Base-by-base conservation (phyloP, 2,329 filamentous ascomycete species). In the Verticillium dahliae region DNA sequence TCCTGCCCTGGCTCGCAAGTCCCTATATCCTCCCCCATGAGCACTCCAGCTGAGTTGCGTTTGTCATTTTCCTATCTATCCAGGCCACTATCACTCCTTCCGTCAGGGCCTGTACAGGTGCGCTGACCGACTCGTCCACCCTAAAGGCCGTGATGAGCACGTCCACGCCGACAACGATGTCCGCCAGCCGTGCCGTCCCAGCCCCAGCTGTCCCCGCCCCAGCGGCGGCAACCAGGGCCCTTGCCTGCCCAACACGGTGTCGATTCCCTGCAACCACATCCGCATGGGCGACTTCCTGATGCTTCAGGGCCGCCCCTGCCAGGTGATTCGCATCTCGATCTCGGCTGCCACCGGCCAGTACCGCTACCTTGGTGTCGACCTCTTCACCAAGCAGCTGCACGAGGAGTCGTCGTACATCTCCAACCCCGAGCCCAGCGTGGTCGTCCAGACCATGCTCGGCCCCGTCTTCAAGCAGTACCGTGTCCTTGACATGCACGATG, bases 391-490 rank as follows among this genome's bases (percentile, higher is more conserved):
- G 87, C 92, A 98, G 84, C 87, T 99, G 69, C 92, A 98, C 75
- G 95, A 99, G 84, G 95, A 99, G 89, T 97, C 92, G 62, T 94
- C 90, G 72, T 97, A 97, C 82, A 88, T 98, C 82, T 93, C 91
- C 81, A 96, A 96, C 90, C 95, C 95, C 68, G 91, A 90, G 69
- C 94, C 94, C 70, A 97, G 91, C 70, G 95, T 99, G 65, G 88
- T 98, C 67, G 94, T 99, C 73, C 95, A 99, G 90, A 98, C 94
- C 83, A 98, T 99, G 92, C 90, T 96, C 69, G 95, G 94, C 72
- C 95, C 95, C 67, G 88, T 98, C 83, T 97, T 98, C 92, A 98
- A 98, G 92, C 95, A 98, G 86, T 99, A 99, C 90, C 93, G 95
- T 74, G 94, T 99, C 76, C 90, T 99, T 66, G 95, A 99, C 84